Evolutionary conservation across 2,329 filamentous ascomycete genomes (phyloP).

Genomic region (Cucurbitaria berberidis): DNA sequence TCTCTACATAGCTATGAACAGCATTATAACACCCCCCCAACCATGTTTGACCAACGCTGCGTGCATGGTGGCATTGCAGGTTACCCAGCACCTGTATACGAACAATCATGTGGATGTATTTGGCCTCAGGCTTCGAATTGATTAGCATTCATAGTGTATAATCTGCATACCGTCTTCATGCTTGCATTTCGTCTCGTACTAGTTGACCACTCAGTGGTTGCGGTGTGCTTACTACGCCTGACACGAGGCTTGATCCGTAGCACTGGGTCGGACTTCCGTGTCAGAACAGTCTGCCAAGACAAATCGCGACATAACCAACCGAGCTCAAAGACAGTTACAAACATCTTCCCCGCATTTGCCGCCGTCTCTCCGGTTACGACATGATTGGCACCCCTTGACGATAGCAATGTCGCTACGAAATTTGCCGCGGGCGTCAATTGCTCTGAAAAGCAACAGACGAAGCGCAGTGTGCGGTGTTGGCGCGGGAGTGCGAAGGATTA

Average conservation of each 20-base stretch:
- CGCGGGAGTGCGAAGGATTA: constrained; percentile 17
- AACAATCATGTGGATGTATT: too few relatives aligned
- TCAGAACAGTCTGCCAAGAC: constrained; percentile 6
- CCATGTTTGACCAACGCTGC: constrained; percentile 2
- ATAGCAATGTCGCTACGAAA: constrained; percentile 40
- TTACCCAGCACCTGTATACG: too few relatives aligned
- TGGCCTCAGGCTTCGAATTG: too few relatives aligned
- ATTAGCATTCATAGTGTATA: background rate
- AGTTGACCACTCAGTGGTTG: too few relatives aligned
- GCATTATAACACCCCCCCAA: constrained; percentile 14
- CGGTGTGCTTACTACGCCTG: background rate
- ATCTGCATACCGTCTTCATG: background rate
- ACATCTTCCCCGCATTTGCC: constrained; percentile 16
- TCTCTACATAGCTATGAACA: constrained; percentile 7
- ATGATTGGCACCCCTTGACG: constrained; percentile 23
- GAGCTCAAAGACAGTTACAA: constrained; percentile 1
- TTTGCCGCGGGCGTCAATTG: constrained; percentile 31
- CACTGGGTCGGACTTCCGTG: constrained; percentile 9
- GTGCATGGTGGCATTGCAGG: constrained; percentile 8
- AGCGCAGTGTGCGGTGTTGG: constrained; percentile 10
- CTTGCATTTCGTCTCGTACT: background rate
- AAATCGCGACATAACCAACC: constrained; percentile 9
- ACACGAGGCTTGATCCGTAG: constrained; percentile 3
- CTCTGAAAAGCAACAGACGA: constrained; percentile 19
- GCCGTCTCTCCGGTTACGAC: constrained; percentile 7